A percentile compares a stretch with the other conserved stretches of the same genome.
These are phyloP conservation scores for Cornus suecica DNA, from an alignment of 148 eudicot species.

Conservation along the genomic window DNA sequence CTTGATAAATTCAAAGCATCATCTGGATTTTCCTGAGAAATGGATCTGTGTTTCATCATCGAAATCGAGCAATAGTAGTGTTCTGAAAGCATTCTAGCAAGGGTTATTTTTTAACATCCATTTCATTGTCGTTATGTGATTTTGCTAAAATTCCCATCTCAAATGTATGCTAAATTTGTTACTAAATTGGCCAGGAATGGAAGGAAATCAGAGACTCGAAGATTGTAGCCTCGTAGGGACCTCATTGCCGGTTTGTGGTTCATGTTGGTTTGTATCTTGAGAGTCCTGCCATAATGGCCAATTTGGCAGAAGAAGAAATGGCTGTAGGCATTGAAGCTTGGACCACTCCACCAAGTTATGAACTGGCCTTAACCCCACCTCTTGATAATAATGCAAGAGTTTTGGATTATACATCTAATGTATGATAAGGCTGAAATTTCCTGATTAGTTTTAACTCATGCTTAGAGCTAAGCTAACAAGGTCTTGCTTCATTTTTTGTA, in stretches of 20 bases:
- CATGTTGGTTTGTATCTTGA: neutral
- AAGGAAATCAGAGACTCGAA: neutral
- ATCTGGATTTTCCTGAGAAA: no score
- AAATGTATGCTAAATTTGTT: neutral
- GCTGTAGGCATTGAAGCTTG: neutral
- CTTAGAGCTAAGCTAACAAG: no score
- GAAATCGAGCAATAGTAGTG: no score
- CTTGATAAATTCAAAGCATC: no score
- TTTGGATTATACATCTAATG: neutral
- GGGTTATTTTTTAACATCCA: no score
- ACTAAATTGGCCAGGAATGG: neutral
- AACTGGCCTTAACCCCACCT: constrained; percentile 13
- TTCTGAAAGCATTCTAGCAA: no score
- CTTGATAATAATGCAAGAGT: constrained; percentile 1
- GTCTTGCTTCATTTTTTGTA: no score
- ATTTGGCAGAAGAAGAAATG: neutral
- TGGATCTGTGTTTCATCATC: no score
- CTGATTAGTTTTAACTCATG: neutral
- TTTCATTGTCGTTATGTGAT: neutral
- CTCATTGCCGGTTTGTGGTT: neutral
- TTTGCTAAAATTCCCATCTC: neutral
- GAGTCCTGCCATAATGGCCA: neutral
- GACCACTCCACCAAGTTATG: neutral
- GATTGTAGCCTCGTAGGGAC: constrained; percentile 9
- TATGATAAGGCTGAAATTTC: neutral